phyloP scores from a whole-genome alignment of 352 stramenopile species.

The Pythium apleroticum region DNA sequence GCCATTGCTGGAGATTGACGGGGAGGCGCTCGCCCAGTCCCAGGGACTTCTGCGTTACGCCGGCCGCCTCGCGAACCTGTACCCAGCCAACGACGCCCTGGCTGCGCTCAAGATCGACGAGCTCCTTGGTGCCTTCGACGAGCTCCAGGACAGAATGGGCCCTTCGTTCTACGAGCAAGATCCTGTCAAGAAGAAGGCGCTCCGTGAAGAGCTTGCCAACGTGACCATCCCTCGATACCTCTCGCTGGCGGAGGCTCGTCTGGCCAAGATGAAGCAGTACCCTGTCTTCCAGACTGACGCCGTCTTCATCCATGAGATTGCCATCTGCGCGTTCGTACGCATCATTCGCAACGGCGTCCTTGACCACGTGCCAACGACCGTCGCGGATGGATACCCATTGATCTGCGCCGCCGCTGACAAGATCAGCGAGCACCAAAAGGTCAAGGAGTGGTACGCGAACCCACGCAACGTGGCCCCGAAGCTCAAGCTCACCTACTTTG shows the following conservation, averaged over 20 bases:
- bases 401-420: constrained; percentile 23
- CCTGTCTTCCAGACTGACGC: constrained; percentile 22
- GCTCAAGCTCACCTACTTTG: constrained; percentile 76
- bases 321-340: constrained; percentile 28
- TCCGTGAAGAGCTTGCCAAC: constrained; percentile 35
- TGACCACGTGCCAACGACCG: constrained; percentile 36
- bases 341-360: constrained; percentile 28
- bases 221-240: constrained; percentile 33
- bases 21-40: constrained; percentile 31
- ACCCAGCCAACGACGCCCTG: constrained; percentile 34
- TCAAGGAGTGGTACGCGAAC: constrained; percentile 37
- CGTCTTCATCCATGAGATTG: constrained; percentile 36
- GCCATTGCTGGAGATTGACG: constrained; percentile 36
- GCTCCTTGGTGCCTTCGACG: constrained; percentile 32
- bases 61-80: constrained; percentile 35
- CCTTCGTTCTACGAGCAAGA: constrained; percentile 34
- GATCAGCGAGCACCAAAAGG: constrained; percentile 31
- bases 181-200: constrained; percentile 31
- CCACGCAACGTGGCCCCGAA: constrained; percentile 18
- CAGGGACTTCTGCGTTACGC: constrained; percentile 42
- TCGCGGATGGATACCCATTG: constrained; percentile 24
- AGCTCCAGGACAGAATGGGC: constrained; percentile 25
- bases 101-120: constrained; percentile 35
- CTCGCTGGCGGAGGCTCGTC: constrained; percentile 28
- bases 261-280: constrained; percentile 31